These are phyloP conservation scores for Escallonia rubra DNA, from an alignment of 129 eudicot species.

Conservation along the genomic window DNA sequence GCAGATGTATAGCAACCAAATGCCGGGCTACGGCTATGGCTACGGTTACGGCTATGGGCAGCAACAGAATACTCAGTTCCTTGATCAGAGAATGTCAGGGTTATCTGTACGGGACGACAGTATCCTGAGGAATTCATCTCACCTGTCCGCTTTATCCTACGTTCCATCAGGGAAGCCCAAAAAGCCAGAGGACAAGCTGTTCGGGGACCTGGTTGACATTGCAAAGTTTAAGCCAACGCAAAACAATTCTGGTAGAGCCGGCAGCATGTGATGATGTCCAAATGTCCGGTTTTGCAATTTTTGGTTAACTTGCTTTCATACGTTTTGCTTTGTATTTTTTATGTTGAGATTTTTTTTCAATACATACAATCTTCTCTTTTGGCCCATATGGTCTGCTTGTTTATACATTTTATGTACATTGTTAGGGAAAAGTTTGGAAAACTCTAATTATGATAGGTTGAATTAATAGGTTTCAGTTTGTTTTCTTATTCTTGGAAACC, in stretches of 20 bases:
- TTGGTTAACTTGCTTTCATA: conserved; percentile 24
- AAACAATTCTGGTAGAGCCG: conserved; percentile 61
- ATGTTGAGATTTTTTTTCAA: background rate
- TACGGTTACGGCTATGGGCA: conserved; percentile 29
- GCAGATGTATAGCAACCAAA: conserved; percentile 65
- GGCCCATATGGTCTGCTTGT: background rate
- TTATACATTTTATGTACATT: conserved; percentile 2
- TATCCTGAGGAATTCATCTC: conserved; percentile 20
- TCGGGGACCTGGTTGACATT: conserved; percentile 89
- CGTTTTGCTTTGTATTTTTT: background rate
- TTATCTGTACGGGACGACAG: conserved; percentile 32
- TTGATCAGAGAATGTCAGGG: conserved; percentile 38
- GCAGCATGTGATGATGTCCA: conserved; percentile 47
- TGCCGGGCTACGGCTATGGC: conserved; percentile 52
- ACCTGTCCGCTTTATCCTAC: conserved; percentile 40
- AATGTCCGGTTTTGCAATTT: conserved; percentile 1
- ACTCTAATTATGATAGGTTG: no score
- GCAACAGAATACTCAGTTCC: conserved; percentile 27
- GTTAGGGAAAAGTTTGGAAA: no score
- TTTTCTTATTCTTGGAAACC: no score
- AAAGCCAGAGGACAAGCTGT: conserved; percentile 75
- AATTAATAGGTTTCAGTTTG: no score
- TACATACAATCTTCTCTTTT: background rate
- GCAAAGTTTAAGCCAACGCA: conserved; percentile 60
- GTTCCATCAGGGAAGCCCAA: conserved; percentile 68